Evolutionary conservation across 106 monocot genomes (phyloP).

Genomic region (Hemerocallis citrina): DNA sequence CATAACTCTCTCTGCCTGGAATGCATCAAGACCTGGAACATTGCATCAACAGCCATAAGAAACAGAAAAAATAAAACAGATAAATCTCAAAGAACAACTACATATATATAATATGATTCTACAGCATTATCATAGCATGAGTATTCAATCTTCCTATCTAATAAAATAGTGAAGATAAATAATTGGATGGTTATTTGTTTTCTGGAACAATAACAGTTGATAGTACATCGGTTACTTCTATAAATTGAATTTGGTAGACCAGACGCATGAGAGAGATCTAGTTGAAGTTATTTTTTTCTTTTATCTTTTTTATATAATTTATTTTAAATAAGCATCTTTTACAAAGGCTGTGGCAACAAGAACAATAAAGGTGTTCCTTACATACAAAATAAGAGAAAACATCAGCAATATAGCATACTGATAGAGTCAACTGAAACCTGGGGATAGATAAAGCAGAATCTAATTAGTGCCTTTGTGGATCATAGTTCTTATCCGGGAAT

Average conservation of each 20-base stretch:
- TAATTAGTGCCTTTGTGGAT: not conserved
- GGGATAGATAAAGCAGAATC: too few relatives aligned
- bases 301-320: too few relatives aligned
- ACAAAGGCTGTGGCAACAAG: not conserved
- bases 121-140: not conserved
- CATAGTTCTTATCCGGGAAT: not conserved
- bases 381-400: not conserved
- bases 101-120: not conserved
- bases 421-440: not conserved
- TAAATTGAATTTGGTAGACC: not conserved
- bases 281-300: too few relatives aligned
- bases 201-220: not conserved
- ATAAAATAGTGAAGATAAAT: too few relatives aligned
- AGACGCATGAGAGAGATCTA: not conserved
- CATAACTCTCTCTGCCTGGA: slow-evolving; percentile 98
- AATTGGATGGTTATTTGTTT: too few relatives aligned
- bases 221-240: not conserved
- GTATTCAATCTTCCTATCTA: not conserved
- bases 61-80: not conserved
- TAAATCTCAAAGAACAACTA: not conserved
- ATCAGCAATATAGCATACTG: not conserved
- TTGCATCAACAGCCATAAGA: slow-evolving; percentile 10
- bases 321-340: not conserved
- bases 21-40: slow-evolving; percentile 83
- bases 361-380: not conserved